phyloP scores from a whole-genome alignment of 2,329 filamentous ascomycete species.

The Alternaria sp. region DNA sequence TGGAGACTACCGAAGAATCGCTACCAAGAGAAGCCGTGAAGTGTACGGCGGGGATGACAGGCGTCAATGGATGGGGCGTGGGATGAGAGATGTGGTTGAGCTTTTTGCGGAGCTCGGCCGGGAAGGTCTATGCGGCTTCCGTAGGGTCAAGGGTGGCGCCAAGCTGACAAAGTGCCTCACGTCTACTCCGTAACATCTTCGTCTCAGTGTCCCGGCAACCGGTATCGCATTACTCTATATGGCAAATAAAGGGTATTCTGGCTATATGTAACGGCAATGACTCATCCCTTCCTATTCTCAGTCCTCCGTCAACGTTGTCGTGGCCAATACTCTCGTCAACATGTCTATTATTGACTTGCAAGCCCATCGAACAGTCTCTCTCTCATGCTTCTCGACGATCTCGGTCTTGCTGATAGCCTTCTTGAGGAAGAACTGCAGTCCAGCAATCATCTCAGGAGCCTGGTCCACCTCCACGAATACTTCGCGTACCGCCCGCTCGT shows the following conservation, averaged over 20 bases:
- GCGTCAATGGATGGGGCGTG: slow-evolving; percentile 48
- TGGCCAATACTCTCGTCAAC: slow-evolving; percentile 44
- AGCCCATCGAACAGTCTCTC: slow-evolving; percentile 56
- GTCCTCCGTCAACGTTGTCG: slow-evolving; percentile 49
- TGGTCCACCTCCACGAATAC: slow-evolving; percentile 71
- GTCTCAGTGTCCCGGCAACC: not conserved
- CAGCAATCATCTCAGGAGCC: slow-evolving; percentile 71
- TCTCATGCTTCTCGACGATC: slow-evolving; percentile 57
- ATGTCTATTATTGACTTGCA: slow-evolving; percentile 49
- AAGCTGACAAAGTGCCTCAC: slow-evolving; percentile 19
- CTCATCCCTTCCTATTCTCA: slow-evolving; percentile 9
- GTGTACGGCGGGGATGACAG: slow-evolving; percentile 37
- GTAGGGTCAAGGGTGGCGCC: slow-evolving; percentile 31
- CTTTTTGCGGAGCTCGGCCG: slow-evolving; percentile 40
- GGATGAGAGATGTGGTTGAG: slow-evolving; percentile 45
- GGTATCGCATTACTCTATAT: slow-evolving; percentile 5
- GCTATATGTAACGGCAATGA: not conserved
- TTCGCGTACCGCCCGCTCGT: slow-evolving; percentile 66
- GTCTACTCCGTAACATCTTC: slow-evolving; percentile 5
- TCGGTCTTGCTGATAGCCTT: slow-evolving; percentile 75
- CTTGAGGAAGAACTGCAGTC: slow-evolving; percentile 79
- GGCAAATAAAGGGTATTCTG: slow-evolving; percentile 5
- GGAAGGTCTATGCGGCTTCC: slow-evolving; percentile 22
- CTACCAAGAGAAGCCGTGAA: slow-evolving; percentile 39
- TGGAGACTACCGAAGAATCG: slow-evolving; percentile 33